Evolutionary conservation across 1,284 basidiomycete species (phyloP), one percentile per base, ranked within the genome.

Genomic region (Thelephora terrestris): DNA sequence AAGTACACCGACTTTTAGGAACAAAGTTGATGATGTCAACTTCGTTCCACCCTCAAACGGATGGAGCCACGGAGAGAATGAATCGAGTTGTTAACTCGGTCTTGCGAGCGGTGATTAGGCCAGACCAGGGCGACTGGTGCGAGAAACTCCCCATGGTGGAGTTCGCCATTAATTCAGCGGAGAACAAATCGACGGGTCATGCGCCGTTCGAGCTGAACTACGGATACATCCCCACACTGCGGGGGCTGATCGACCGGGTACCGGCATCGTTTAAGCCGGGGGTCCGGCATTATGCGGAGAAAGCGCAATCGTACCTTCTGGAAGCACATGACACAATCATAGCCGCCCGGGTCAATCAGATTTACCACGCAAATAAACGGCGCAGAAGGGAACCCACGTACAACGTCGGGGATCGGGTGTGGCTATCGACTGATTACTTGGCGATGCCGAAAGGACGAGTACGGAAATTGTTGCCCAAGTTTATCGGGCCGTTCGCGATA

Each of bases 171-270:
- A n/a, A n/a, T n/a, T n/a, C n/a, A n/a, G n/a, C n/a, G n/a, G 49
- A 61, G 0, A 64, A 52, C 20, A 58, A 55, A 2, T 54, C 61
- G 0, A 69, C 64, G 0, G 62, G 63, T 2, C 67, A 61, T 45
- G 56, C 65, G 1, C 67, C 65, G 1, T 73, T 71, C 47, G 59
- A 67, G 35, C 50, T 71, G 2, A 67, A 64, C 47, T 55, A 59
- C 36, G 64, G 65, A 2, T 56, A 58, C 18, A 55, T 63, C 47
- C 57, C 55, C 2, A 37, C 4, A 16, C 35, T 37, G 4, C 4
- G 35, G 20, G 20, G 20, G 35, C 2, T 37, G 16, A 16, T 37
- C 16, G 16, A 16, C 20, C 16, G 4, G 20, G 20, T 37, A 3
- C 5, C 35, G 4, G 2, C 35, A 16, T 4, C 16, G 5, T 37